Evolutionary conservation across 768 basidiomycete species (phyloP).

Genomic region (Lactarius indigo): DNA sequence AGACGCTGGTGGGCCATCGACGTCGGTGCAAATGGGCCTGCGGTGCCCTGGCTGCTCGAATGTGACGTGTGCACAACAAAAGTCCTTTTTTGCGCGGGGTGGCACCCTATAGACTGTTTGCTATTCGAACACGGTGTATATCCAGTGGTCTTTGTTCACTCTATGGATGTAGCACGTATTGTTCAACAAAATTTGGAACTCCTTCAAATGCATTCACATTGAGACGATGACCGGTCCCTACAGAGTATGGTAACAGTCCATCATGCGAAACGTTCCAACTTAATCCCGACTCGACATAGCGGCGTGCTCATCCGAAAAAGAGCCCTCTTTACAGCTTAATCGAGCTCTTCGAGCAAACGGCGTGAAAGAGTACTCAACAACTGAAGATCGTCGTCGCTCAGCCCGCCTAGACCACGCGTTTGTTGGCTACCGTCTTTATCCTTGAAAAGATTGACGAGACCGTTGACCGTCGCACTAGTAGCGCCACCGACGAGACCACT

Average conservation of each 20-base stretch:
- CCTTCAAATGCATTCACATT: neutral
- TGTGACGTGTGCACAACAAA: constrained; percentile 79
- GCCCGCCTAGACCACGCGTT: neutral
- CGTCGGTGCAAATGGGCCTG: constrained; percentile 76
- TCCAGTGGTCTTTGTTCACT: neutral
- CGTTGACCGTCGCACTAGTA: neutral
- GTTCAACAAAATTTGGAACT: neutral
- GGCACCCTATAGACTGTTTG: constrained; percentile 39
- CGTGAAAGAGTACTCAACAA: neutral
- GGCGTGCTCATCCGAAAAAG: neutral
- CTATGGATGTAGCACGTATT: neutral
- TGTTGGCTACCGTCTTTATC: neutral
- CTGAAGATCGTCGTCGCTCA: neutral
- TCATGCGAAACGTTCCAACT: neutral
- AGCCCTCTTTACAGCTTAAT: neutral
- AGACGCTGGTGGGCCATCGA: constrained; percentile 54
- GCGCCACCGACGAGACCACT: neutral
- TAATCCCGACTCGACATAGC: neutral
- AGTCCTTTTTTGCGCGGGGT: constrained; percentile 83
- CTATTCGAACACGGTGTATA: neutral
- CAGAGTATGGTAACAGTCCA: neutral
- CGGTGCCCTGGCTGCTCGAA: constrained; percentile 95
- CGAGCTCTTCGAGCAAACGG: constrained; percentile 1
- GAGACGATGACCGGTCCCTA: neutral
- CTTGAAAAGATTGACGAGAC: neutral